Base-by-base conservation (phyloP, 164 flowering plant species). In the Cinnamomum micranthum region DNA sequence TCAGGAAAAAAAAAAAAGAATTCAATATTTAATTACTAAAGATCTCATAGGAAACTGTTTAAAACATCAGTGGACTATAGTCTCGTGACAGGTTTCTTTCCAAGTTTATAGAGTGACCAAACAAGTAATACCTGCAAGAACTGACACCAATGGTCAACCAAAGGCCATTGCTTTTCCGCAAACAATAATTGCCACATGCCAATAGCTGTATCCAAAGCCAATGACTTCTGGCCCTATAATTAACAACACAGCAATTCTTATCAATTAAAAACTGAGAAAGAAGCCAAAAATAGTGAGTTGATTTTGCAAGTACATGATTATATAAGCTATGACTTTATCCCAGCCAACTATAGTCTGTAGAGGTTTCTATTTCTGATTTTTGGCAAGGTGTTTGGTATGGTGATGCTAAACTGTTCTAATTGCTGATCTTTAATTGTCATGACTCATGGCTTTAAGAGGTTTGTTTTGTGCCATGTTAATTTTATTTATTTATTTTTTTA, bases 161-260 rank as follows among this genome's bases (percentile, higher is more conserved):
- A 76, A 41, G 94, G 91, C 99, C 99, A 95, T 72, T 91, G 90
- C 82, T 82, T 92, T 85, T 92, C 99, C 22, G 95, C 98, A 91
- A 92, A 96, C 20, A 96, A 86, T 76, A 95, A 81, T 74, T 96
- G 99, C 99, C 99, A 96, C 99, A 93, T 93, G 66, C 98, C 99
- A 72, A 93, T 93, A 60, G 99, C 97, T 52, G 99, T 96, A 87
- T 96, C 99, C 80, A 96, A 79, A 71, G 99, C 99, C 84, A 96
- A 81, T 71, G 99, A 93, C 70, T 96, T 96, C 83, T 96, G 99
- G 72, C 99, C 99, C 99, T 95, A 87, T 70, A 77, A 71, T 74
- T 23, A 75, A 71, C 1, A 50, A 41, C 71, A 10, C n/a, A 14
- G 13, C 19, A 67, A 22, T 20, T 4, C 47, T 67, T 67, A 17